These are phyloP conservation scores for Penicillium rolfsii DNA, from an alignment of 2,329 filamentous ascomycete species.

Conservation along the genomic window DNA sequence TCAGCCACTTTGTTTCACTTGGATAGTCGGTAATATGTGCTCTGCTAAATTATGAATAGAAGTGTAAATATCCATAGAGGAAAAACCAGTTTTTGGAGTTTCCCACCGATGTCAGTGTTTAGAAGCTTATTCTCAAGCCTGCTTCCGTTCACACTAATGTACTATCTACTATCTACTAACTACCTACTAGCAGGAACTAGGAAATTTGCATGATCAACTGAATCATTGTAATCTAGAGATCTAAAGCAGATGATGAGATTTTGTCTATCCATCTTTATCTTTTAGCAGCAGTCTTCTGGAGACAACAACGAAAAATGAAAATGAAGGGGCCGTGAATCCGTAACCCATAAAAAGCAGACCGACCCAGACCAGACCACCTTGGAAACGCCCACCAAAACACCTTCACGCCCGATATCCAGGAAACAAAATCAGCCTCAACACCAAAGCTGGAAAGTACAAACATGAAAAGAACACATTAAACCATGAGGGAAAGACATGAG, in stretches of 20 bases:
- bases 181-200: neutral
- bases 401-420: neutral
- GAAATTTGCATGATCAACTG: neutral
- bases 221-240: neutral
- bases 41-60: neutral
- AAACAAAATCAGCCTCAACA: conserved; percentile 15
- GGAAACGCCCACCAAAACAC: neutral
- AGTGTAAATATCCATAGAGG: neutral
- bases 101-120: neutral
- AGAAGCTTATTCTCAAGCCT: neutral
- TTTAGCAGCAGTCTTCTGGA: neutral
- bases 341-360: neutral
- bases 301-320: neutral
- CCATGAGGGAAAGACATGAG: neutral
- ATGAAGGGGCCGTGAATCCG: neutral
- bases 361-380: neutral
- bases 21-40: neutral
- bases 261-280: neutral
- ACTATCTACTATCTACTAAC: neutral
- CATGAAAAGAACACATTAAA: neutral
- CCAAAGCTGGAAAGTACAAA: conserved; percentile 22
- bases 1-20: conserved; percentile 3
- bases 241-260: neutral
- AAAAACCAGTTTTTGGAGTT: neutral
- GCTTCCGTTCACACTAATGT: neutral